phyloP scores from a whole-genome alignment of 2,329 filamentous ascomycete species.

The Amphichorda felina region DNA sequence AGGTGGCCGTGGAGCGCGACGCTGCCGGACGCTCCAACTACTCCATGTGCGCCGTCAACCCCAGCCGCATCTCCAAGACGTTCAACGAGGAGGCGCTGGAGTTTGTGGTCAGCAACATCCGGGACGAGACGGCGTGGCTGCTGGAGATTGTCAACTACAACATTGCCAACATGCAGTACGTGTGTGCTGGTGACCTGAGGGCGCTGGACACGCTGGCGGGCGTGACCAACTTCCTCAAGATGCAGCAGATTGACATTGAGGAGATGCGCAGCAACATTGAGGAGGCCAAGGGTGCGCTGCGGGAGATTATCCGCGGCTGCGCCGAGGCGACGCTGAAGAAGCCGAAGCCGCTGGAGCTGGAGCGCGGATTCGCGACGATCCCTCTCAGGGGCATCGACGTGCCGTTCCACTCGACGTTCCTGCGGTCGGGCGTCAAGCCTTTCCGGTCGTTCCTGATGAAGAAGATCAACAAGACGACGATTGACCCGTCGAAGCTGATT shows the following conservation, averaged over 20 bases:
- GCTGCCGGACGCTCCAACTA: conserved; percentile 91
- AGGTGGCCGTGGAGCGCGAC: conserved; percentile 96
- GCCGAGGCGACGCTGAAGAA: conserved; percentile 81
- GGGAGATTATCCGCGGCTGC: conserved; percentile 82
- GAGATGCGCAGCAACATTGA: conserved; percentile 82
- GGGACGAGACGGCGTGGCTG: conserved; percentile 88
- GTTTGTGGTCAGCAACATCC: conserved; percentile 91
- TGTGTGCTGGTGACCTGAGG: conserved; percentile 58
- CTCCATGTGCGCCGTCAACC: conserved; percentile 98
- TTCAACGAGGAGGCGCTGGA: conserved; percentile 97
- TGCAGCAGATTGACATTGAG: conserved; percentile 95
- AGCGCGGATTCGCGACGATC: conserved; percentile 94
- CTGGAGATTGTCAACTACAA: conserved; percentile 98
- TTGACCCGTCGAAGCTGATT: conserved; percentile 91
- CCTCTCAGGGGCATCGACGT: conserved; percentile 96
- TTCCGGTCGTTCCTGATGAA: conserved; percentile 97
- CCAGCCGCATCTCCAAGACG: conserved; percentile 93
- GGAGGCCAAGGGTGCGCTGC: conserved; percentile 79
- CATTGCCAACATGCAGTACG: conserved; percentile 66
- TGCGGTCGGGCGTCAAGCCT: conserved; percentile 95
- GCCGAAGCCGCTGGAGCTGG: conserved; percentile 74
- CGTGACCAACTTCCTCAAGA: conserved; percentile 90
- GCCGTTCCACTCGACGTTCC: conserved; percentile 97
- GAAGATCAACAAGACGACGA: conserved; percentile 99
- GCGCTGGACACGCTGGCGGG: conserved; percentile 63